Evolutionary conservation across 805 yeast genomes (phyloP), one percentile per base, ranked within the genome.

Genomic region (Candida quercuum): DNA sequence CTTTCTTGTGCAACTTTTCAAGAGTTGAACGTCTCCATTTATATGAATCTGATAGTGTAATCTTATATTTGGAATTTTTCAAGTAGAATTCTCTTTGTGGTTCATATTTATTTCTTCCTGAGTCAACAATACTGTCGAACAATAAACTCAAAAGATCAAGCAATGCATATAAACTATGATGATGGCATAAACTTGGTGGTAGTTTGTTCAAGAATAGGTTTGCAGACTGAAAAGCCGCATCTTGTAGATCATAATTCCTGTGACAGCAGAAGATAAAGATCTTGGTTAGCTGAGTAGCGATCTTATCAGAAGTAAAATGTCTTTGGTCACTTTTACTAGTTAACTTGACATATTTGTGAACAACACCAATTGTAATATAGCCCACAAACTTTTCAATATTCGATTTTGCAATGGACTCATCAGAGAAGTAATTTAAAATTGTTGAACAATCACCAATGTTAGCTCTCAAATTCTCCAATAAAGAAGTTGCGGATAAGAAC

Each of bases 141-240:
- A 91, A 61, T 29, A 87, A 64, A 1, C 85, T 76, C 52, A 94
- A 66, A 39, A 91, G 69, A 56, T 94, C 99, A 43, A 93, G 69
- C 41, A 91, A 61, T 0, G 95, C 74, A 58, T 76, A 93, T 43
- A 89, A 68, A 46, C 93, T 76, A 32, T 66, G 67, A 31, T 74
- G 78, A 45, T 83, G 83, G 54, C 95, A 86, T 32, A 93, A 68
- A 2, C 91, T 67, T 0, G 94, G 78, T 0, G 98, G 97, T 11
- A 86, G 62, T 28, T 66, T 69, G 28, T 57, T 64, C 42, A 91
- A 72, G 38, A 93, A 67, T 19, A 74, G 48, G 46, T 86, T 86
- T 37, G 93, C 80, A 51, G 88, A 80, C 45, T 75, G 79, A 43
- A 85, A 70, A 0, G 99, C 95, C 4, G 85, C 78, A 46, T 74